Evolutionary conservation across 2,329 filamentous ascomycete species (phyloP).

Genomic region (Pyricularia grisea): DNA sequence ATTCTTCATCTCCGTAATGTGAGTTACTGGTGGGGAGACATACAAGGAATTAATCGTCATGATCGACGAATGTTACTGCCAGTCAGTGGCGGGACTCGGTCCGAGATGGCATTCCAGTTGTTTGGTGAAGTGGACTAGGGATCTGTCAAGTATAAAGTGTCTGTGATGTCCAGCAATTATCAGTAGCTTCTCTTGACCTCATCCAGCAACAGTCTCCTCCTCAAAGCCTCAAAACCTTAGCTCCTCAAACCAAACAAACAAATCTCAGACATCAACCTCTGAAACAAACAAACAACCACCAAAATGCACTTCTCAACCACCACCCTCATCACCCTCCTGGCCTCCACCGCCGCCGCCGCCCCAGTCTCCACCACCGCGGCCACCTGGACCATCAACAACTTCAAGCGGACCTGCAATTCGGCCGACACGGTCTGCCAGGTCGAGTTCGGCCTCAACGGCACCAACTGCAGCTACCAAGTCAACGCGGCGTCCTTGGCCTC

Average conservation of each 20-base stretch:
- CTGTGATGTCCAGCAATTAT: background rate
- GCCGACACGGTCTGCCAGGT: constrained; percentile 30
- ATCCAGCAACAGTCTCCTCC: background rate
- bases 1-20: background rate
- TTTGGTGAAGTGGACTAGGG: background rate
- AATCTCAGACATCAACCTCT: background rate
- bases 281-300: background rate
- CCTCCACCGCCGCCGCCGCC: constrained; percentile 5
- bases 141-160: background rate
- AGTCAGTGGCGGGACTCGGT: background rate
- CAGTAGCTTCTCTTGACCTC: background rate
- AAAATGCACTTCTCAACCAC: constrained; percentile 6
- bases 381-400: constrained; percentile 33
- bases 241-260: background rate
- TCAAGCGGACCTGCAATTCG: constrained; percentile 29
- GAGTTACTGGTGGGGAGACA: background rate
- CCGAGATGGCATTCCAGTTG: background rate
- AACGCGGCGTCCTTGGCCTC: constrained; percentile 22
- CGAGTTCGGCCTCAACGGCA: constrained; percentile 33
- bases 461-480: constrained; percentile 28
- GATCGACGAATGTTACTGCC: background rate
- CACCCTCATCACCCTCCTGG: constrained; percentile 5
- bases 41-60: background rate
- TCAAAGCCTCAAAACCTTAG: background rate
- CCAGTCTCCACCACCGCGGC: constrained; percentile 4